Conservation (phyloP, 257 asterid genomes). For the Solanum clarkiae region DNA sequence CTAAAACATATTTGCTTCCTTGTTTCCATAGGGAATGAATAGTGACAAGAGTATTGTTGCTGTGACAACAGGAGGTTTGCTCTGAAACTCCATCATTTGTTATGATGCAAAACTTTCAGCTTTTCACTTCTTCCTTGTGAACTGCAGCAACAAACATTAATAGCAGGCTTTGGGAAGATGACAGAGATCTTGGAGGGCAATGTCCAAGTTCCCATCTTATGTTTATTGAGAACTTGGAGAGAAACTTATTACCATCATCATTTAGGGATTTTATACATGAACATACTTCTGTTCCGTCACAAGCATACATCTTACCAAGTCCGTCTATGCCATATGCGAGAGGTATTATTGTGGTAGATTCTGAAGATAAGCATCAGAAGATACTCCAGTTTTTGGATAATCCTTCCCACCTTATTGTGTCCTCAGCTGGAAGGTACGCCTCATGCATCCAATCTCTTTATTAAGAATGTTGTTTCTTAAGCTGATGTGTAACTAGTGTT, state of each 20-base stretch:
- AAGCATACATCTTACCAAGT: slow-evolving; percentile 37
- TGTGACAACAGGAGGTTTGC: not conserved
- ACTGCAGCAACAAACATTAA: not conserved
- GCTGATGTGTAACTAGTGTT: not conserved
- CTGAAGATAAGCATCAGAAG: slow-evolving; percentile 15
- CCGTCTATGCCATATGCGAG: slow-evolving; percentile 21
- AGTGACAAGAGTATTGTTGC: not conserved
- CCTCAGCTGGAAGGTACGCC: slow-evolving; percentile 49
- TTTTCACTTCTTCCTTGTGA: not conserved
- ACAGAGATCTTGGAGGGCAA: slow-evolving; percentile 33
- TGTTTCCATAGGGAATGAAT: not conserved
- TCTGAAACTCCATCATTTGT: not conserved
- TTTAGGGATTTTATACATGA: slow-evolving; percentile 21
- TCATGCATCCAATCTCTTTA: not conserved
- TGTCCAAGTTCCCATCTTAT: slow-evolving; percentile 11
- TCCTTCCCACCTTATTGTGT: slow-evolving; percentile 36
- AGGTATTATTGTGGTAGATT: slow-evolving; percentile 36
- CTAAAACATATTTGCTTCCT: not conserved
- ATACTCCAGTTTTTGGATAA: slow-evolving; percentile 28
- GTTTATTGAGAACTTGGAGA: slow-evolving; percentile 38
- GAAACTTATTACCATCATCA: slow-evolving; percentile 21
- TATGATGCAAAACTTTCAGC: not conserved
- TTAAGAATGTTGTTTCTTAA: not conserved
- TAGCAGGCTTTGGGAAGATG: slow-evolving; percentile 7
- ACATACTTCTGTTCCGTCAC: slow-evolving; percentile 26